Percentiles rank a stretch among this genome's conserved stretches.
phyloP scores from a whole-genome alignment of 768 basidiomycete species.

The Mycena leptocephala region DNA sequence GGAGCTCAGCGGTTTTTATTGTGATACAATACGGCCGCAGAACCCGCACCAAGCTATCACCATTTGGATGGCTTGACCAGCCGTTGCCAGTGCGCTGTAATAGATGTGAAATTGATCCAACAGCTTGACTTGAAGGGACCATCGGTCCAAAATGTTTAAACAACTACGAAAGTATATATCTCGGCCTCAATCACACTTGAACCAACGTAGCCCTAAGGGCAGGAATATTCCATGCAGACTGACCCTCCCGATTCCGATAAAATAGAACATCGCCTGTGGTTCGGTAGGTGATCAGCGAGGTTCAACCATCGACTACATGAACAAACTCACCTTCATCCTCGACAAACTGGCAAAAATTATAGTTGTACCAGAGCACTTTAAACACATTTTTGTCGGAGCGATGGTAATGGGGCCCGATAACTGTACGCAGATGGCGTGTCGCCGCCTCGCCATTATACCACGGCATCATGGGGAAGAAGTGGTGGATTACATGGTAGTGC shows the following conservation, averaged over 20 bases:
- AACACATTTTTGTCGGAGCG: not conserved
- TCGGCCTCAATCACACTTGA: too few relatives aligned
- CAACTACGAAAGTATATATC: too few relatives aligned
- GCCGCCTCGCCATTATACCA: not conserved
- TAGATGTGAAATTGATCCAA: too few relatives aligned
- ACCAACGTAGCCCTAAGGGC: too few relatives aligned
- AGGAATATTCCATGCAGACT: too few relatives aligned
- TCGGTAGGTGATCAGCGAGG: not conserved
- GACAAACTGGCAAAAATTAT: slow-evolving; percentile 9
- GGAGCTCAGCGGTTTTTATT: too few relatives aligned
- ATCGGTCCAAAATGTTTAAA: too few relatives aligned
- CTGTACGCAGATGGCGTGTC: not conserved
- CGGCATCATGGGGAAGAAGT: not conserved
- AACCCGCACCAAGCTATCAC: too few relatives aligned
- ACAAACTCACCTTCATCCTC: slow-evolving; percentile 9
- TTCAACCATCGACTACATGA: not conserved
- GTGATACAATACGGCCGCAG: too few relatives aligned
- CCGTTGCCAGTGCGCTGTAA: too few relatives aligned
- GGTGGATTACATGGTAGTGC: not conserved
- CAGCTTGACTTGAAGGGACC: too few relatives aligned
- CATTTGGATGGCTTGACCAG: too few relatives aligned
- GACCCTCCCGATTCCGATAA: not conserved
- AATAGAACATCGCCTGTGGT: not conserved
- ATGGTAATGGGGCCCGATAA: not conserved
- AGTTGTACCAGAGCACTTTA: slow-evolving; percentile 1